phyloP scores from a whole-genome alignment of 768 basidiomycete species.

The Clitopilus passeckerianus region DNA sequence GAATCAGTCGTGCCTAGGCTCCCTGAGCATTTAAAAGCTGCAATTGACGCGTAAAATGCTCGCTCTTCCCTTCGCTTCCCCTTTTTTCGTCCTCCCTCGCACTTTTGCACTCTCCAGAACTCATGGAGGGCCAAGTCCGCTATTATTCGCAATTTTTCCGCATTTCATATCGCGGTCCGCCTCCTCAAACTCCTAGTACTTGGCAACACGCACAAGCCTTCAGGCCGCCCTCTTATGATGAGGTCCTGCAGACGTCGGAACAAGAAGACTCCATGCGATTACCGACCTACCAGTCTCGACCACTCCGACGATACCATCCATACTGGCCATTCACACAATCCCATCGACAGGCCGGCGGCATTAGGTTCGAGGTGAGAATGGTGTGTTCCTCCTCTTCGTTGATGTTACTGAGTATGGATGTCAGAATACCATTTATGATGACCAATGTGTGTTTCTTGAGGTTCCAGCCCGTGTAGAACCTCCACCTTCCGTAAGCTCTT shows the following conservation, averaged over 20 bases:
- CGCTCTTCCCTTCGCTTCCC: neutral
- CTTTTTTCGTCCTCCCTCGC: neutral
- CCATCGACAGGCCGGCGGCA: neutral
- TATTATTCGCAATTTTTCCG: neutral
- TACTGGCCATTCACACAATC: neutral
- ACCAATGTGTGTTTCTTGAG: neutral
- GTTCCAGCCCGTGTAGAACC: neutral
- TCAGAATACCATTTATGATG: slow-evolving; percentile 1
- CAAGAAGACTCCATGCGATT: neutral
- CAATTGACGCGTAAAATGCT: neutral
- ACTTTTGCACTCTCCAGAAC: neutral
- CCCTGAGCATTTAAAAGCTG: neutral
- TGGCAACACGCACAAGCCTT: neutral
- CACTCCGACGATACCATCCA: neutral
- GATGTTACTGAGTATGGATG: neutral
- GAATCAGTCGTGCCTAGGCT: neutral
- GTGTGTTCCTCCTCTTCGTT: neutral
- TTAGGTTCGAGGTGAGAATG: neutral
- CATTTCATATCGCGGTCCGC: neutral
- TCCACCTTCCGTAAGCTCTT: neutral
- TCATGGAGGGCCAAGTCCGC: neutral
- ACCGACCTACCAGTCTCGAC: neutral
- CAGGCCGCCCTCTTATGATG: neutral
- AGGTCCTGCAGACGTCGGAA: neutral
- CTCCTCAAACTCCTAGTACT: neutral